Evolutionary conservation across 257 asterid genomes (phyloP).

Genomic region (Echites panduratus): DNA sequence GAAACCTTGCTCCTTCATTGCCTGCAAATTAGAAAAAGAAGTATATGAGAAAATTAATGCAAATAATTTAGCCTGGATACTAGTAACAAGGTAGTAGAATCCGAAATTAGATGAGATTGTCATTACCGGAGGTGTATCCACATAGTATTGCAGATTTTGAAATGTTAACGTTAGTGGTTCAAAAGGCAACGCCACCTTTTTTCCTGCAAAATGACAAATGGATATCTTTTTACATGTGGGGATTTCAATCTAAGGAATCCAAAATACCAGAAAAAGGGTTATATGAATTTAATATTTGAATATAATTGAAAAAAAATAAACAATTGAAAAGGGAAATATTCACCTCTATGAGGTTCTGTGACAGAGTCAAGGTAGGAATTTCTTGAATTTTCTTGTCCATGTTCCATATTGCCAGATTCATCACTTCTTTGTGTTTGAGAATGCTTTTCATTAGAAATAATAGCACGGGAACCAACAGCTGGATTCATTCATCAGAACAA

Average conservation of each 20-base stretch:
- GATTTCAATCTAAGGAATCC: not conserved
- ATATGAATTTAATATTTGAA: too few species aligned
- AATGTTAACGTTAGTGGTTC: conserved; percentile 49
- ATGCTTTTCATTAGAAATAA: conserved; percentile 29
- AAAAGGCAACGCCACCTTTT: conserved; percentile 52
- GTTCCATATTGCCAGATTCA: conserved; percentile 18
- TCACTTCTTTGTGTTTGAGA: conserved; percentile 25
- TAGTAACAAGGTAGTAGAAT: not conserved
- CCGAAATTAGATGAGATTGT: not conserved
- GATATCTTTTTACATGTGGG: not conserved
- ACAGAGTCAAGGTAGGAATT: conserved; percentile 15
- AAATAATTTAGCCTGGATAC: not conserved
- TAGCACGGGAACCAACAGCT: conserved; percentile 37
- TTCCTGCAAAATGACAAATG: conserved; percentile 29
- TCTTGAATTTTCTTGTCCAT: not conserved
- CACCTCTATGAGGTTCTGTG: conserved; percentile 28
- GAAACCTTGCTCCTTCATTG: conserved; percentile 51
- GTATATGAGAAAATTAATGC: not conserved
- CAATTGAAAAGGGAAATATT: not conserved
- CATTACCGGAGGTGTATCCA: conserved; percentile 48
- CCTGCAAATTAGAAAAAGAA: conserved; percentile 25
- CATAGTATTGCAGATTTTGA: conserved; percentile 46
- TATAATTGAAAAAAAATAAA: not conserved
- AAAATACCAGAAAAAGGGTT: not conserved
- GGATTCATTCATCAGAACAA: conserved; percentile 19